Evolutionary conservation across 495 filamentous ascomycete genomes (phyloP), one percentile per base, ranked within the genome.

Genomic region (Penicillium canescens): DNA sequence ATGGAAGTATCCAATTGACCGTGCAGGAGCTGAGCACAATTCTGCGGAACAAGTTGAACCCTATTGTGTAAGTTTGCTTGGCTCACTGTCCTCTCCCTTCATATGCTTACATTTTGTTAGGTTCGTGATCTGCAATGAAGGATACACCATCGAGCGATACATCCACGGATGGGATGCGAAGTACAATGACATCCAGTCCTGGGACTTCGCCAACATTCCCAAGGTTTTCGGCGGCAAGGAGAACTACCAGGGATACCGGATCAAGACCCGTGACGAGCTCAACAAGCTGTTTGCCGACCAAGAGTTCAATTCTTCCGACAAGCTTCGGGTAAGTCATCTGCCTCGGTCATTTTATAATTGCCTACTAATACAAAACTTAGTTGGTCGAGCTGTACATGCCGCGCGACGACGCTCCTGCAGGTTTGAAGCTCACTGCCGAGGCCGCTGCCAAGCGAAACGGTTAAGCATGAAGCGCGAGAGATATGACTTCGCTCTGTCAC

Each of bases 351-450:
- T 39, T 20, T 8, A 28, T 28, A 34, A 16, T 10, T 4, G 8
- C 46, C 4, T 54, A 34, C 61, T 67, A 65, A 75, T 24, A 61
- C 66, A 21, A 59, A 35, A 41, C 78, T 45, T 69, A 93, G 74
- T 80, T 96, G 68, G 92, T 96, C 23, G 92, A 96, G 73, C 48
- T 96, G 44, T 90, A 91, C 64, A 92, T 96, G 83, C 85, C 85
- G 14, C 86, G 84, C 68, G 81, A 91, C 49, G 92, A 96, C 69
- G 78, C 90, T 21, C 92, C 91, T 0, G 67, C 77, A 42, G 85
- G 80, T 16, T 64, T 96, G 69, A 86, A 86, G 62, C 62, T 80
- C 42, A 83, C 83, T 12, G 83, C 84, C 1, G 69, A 80, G 57
- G 77, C 86, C 42, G 86, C 89, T 24, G 88, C 91, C 4, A 78